Percentiles rank a stretch among this genome's conserved stretches.
Conservation (phyloP, 345 rosid genomes). For the Turnera subulata region DNA sequence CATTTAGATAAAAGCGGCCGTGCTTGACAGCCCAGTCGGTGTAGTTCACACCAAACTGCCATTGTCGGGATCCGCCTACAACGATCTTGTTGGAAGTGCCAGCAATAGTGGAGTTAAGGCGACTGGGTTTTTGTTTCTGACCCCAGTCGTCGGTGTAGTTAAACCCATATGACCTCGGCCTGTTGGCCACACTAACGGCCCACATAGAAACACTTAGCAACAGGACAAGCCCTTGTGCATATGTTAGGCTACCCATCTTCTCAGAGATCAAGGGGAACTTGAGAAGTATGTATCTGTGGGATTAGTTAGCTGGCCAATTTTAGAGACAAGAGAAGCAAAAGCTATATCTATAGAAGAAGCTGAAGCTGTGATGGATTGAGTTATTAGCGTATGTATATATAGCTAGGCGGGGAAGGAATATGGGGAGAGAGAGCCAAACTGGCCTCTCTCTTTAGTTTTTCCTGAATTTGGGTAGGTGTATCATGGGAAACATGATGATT, state of each 20-base stretch:
- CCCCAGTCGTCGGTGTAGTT: conserved; percentile 24
- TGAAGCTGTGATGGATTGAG: not conserved
- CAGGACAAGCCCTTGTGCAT: conserved; percentile 7
- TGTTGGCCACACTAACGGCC: conserved; percentile 19
- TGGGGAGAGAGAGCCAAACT: conserved; percentile 21
- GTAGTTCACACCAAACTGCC: conserved; percentile 65
- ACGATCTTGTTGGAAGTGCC: conserved; percentile 34
- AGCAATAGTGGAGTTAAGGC: no score
- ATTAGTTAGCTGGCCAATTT: not conserved
- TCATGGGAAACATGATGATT: not conserved
- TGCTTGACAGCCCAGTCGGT: conserved; percentile 44
- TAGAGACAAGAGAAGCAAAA: not conserved
- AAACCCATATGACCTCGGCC: conserved; percentile 27
- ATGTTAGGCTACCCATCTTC: conserved; percentile 15
- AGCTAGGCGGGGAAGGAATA: not conserved
- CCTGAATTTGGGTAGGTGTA: not conserved
- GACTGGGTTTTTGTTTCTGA: not conserved
- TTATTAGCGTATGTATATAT: conserved; percentile 1
- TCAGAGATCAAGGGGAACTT: no score
- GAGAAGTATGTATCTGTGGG: no score
- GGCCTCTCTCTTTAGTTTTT: no score
- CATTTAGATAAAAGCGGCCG: not conserved
- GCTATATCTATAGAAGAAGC: not conserved
- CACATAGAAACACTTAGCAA: conserved; percentile 16
- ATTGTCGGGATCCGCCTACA: conserved; percentile 63